Evolutionary conservation across 2,329 filamentous ascomycete genomes (phyloP).

Genomic region (Diplodia sapinea): DNA sequence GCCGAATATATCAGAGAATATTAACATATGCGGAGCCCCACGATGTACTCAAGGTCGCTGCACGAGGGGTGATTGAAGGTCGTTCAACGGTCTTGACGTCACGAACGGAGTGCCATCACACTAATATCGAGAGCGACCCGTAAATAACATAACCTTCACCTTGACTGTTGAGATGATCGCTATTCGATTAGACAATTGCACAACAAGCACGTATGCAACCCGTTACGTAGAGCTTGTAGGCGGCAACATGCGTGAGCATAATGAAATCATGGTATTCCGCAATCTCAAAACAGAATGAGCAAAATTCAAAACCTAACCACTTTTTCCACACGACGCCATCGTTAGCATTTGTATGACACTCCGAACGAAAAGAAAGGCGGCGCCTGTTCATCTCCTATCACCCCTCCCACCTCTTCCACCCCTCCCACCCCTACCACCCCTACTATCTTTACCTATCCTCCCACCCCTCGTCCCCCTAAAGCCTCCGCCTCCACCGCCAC

Average conservation of each 20-base stretch:
- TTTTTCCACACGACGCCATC: conserved; percentile 13
- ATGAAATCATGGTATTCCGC: conserved; percentile 23
- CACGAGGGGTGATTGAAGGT: neutral
- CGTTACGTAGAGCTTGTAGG: neutral
- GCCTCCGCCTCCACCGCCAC: conserved; percentile 28
- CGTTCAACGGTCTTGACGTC: neutral
- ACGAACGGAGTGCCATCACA: neutral
- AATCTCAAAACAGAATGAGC: conserved; percentile 5
- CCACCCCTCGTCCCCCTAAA: conserved; percentile 42
- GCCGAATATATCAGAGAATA: neutral
- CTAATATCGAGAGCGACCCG: neutral
- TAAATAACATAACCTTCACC: neutral
- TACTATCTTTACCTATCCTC: conserved; percentile 24
- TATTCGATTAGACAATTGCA: neutral
- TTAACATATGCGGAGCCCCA: neutral
- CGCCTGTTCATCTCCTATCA: conserved; percentile 21
- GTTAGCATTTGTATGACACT: neutral
- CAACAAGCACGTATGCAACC: neutral
- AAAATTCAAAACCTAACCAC: conserved; percentile 3
- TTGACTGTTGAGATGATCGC: neutral
- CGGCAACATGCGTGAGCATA: neutral
- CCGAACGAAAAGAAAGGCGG: conserved; percentile 1
- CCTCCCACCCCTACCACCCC: conserved; percentile 25
- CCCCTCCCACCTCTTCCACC: conserved; percentile 15
- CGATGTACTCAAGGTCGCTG: neutral